Evolutionary conservation across 495 filamentous ascomycete species (phyloP).

Genomic region (Penicillium fimorum): DNA sequence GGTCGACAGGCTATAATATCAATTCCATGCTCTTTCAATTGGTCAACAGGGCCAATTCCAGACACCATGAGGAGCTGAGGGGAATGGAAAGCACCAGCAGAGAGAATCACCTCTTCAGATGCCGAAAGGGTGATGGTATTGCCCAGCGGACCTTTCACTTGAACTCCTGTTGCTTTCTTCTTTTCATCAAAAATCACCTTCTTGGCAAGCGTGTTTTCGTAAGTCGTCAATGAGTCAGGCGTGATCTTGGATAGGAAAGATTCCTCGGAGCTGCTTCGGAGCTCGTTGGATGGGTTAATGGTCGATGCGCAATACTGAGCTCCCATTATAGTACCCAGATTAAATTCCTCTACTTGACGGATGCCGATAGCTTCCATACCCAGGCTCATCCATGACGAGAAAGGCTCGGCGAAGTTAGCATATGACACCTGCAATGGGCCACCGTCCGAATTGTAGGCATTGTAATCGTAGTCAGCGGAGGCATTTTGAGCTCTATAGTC

Average conservation of each 20-base stretch:
- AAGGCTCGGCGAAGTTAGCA: conserved; percentile 47
- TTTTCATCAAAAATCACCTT: conserved; percentile 6
- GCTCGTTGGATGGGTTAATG: conserved; percentile 32
- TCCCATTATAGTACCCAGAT: conserved; percentile 41
- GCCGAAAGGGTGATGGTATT: conserved; percentile 32
- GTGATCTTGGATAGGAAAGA: conserved; percentile 31
- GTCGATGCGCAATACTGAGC: conserved; percentile 40
- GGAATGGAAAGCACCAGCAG: conserved; percentile 23
- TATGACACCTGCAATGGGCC: conserved; percentile 53
- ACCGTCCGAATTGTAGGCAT: conserved; percentile 28
- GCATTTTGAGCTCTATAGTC: conserved; percentile 37
- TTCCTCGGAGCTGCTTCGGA: conserved; percentile 39
- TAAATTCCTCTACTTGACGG: conserved; percentile 35
- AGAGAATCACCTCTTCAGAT: conserved; percentile 48
- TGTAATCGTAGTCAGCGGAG: conserved; percentile 42
- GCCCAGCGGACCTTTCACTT: conserved; percentile 22
- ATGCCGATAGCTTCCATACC: conserved; percentile 44
- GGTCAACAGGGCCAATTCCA: conserved; percentile 41
- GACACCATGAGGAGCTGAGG: conserved; percentile 51
- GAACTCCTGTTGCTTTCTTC: conserved; percentile 9
- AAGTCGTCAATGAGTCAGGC: neutral
- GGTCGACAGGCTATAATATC: conserved; percentile 38
- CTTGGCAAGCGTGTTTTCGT: conserved; percentile 2
- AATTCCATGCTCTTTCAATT: conserved; percentile 36
- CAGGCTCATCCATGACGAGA: conserved; percentile 39